Percentiles rank a stretch among this genome's conserved stretches.
Conservation (phyloP, 2,329 filamentous ascomycete genomes). For the Arthroderma uncinatum region DNA sequence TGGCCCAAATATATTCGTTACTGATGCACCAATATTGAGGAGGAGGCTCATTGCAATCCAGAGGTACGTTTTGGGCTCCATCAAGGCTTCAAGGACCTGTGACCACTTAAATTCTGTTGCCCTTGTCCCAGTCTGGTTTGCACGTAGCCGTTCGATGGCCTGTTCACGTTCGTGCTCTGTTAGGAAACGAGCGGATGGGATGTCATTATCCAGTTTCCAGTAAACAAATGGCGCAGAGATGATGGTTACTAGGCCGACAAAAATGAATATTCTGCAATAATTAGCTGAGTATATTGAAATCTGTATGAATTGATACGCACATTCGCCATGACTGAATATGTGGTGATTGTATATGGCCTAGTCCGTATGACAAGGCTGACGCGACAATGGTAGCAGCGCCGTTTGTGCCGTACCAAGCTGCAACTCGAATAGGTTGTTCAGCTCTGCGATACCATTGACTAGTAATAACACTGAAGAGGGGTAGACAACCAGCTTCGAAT, state of each 20-base stretch:
- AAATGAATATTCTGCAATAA: constrained; percentile 44
- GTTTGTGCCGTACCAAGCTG: constrained; percentile 56
- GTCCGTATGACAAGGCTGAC: constrained; percentile 45
- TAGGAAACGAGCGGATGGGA: constrained; percentile 42
- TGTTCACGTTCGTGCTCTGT: constrained; percentile 36
- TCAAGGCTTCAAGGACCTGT: constrained; percentile 33
- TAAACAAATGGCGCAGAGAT: constrained; percentile 48
- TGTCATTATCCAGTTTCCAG: constrained; percentile 48
- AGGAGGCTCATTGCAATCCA: constrained; percentile 51
- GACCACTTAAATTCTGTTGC: constrained; percentile 37
- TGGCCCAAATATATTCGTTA: constrained; percentile 55
- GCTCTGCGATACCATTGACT: constrained; percentile 39
- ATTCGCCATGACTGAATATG: constrained; percentile 43
- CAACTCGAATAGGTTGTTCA: constrained; percentile 53
- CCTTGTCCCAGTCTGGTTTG: constrained; percentile 40
- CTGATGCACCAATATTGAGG: constrained; percentile 53
- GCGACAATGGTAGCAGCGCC: constrained; percentile 48
- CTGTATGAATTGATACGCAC: constrained; percentile 17
- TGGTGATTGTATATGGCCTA: constrained; percentile 43
- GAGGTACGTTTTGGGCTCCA: constrained; percentile 44
- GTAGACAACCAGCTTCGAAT: constrained; percentile 42
- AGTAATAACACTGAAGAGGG: constrained; percentile 37
- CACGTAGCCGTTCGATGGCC: constrained; percentile 40
- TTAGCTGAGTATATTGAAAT: background rate
- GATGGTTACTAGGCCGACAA: constrained; percentile 51